Base-by-base conservation (phyloP, 805 yeast genomes). In the Candida saitoana region DNA sequence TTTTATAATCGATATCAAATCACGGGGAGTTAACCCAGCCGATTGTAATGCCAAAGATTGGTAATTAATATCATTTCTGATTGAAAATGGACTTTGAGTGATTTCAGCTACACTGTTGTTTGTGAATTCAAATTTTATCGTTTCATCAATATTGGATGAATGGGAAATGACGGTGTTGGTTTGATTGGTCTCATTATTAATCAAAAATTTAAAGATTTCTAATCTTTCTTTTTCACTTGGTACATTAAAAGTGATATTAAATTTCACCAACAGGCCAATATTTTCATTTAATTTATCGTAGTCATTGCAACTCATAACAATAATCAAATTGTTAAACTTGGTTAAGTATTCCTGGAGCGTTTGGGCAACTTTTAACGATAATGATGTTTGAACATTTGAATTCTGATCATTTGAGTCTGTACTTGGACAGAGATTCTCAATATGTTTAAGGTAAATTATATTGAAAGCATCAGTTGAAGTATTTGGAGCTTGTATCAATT, bases 11-110 rank as follows among this genome's bases (percentile, higher is more conserved):
- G 91, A 79, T 3, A 65, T 65, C 36, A 91, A 67, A 59, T 93
- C 97, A 16, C 84, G 70, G 1, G 97, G 95, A 0, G 93, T 85
- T 41, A 91, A 69, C 16, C 98, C 98, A 2, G 98, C 98, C 45
- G 96, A 85, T 53, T 89, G 96, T 38, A 85, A 63, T 0, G 97
- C 84, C 22, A 93, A 65, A 0, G 77, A 63, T 1, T 71, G 63
- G 4, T 76, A 51, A 2, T 80, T 73, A 3, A 89, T 77, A 50
- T 84, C 74, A 24, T 49, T 54, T 39, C 74, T 50, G 14, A 54
- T 50, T 11, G 47, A 48, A 39, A 56, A 62, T 9, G 52, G 54
- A n/a, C 49, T 47, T 3, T 36, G 17, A 17, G 38, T 24, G n/a
- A 25, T 18, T 8, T 36, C 38, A 5, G 38, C 31, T 22, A 36